Evolutionary conservation across 2,329 filamentous ascomycete species (phyloP), one percentile per base, ranked within the genome.

Genomic region (Tolypocladium inflatum): DNA sequence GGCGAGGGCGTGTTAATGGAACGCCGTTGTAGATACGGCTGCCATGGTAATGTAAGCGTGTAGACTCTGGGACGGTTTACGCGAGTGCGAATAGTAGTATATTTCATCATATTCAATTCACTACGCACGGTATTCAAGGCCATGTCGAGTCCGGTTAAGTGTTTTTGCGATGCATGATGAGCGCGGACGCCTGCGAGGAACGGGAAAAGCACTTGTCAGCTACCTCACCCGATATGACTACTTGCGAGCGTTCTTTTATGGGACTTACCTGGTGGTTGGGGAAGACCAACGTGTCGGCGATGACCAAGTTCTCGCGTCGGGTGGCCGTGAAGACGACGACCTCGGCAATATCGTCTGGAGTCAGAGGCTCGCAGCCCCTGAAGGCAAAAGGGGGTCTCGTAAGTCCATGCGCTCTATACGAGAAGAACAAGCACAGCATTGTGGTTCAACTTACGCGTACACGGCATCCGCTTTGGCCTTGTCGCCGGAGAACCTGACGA

Each of bases 321-420:
- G 88, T 88, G 4, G 89, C 91, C 2, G 88, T 81, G 69, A 96
- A 97, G 9, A 97, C 91, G 39, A 96, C 80, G 37, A 95, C 81
- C 75, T 97, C 92, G 15, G 92, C 92, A 68, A 97, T 91, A 68
- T 97, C 92, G 55, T 94, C 90, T 0, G 89, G 89, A 0, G 91
- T 96, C 64, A 97, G 78, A 45, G 92, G 91, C 64, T 95, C 89
- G 64, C 83, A 87, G 55, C 87, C 88, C 59, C 86, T 89, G 30
- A 37, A 21, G 26, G 7, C 33, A 43, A 52, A 19, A 21, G 33
- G 19, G 19, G 15, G 30, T 8, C 17, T 11, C 45, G 26, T 51
- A 6, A 52, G 48, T 33, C 33, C 48, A 21, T n/a, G 48, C 30
- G 30, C 30, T 52, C 30, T 37, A 6, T 30, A n/a, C 38, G 9